A percentile compares a stretch with the other conserved stretches of the same genome.
Conservation (phyloP, 257 asterid species). For the Echium plantagineum region DNA sequence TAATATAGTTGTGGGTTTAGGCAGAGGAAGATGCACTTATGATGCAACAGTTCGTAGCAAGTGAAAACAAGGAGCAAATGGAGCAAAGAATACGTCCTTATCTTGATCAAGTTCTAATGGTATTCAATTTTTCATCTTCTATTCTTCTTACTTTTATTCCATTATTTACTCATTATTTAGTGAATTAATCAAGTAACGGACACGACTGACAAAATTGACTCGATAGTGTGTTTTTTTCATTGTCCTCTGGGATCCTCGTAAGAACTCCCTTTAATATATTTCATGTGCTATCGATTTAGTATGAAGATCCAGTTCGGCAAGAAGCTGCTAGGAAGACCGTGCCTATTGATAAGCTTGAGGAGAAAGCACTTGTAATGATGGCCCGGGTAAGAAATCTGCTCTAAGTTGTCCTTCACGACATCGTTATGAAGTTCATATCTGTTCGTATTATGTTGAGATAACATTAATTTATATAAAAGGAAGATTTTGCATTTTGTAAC, state of each 20-base stretch:
- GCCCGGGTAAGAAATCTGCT: slow-evolving; percentile 62
- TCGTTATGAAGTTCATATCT: background rate
- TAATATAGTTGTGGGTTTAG: slow-evolving; percentile 28
- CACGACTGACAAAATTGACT: too few species aligned
- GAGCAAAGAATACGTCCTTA: slow-evolving; percentile 64
- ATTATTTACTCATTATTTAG: slow-evolving; percentile 1
- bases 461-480: background rate
- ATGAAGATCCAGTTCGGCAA: slow-evolving; percentile 67
- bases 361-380: slow-evolving; percentile 72
- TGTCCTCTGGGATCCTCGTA: background rate
- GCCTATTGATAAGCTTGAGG: slow-evolving; percentile 80
- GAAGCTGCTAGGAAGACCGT: slow-evolving; percentile 76
- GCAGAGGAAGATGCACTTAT: slow-evolving; percentile 90
- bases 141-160: slow-evolving; percentile 7
- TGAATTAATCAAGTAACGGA: background rate
- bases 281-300: slow-evolving; percentile 38
- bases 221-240: too few species aligned
- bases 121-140: slow-evolving; percentile 13
- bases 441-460: background rate
- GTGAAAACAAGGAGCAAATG: slow-evolving; percentile 45
- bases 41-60: slow-evolving; percentile 63
- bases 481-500: background rate
- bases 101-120: slow-evolving; percentile 61
- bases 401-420: background rate
- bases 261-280: background rate